These are phyloP conservation scores for Tulasnella calospora DNA, from an alignment of 768 basidiomycete genomes.

Conservation along the genomic window DNA sequence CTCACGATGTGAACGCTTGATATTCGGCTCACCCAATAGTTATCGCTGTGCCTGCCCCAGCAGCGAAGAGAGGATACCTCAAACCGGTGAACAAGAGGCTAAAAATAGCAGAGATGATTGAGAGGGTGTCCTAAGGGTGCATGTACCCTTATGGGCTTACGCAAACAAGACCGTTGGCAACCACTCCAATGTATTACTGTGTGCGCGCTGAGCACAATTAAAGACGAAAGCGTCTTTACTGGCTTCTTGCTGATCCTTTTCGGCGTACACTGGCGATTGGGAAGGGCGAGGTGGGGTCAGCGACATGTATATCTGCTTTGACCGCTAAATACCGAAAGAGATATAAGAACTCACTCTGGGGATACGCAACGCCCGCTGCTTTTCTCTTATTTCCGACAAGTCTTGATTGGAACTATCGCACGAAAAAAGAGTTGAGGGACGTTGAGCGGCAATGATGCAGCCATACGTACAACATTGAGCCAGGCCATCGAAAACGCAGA, in stretches of 20 bases:
- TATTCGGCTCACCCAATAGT: neutral
- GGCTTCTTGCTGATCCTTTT: constrained; percentile 13
- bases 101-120: neutral
- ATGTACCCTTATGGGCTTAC: neutral
- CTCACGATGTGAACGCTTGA: too few species aligned
- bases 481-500: constrained; percentile 5
- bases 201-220: constrained; percentile 23
- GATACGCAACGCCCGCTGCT: constrained; percentile 15
- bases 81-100: constrained; percentile 19
- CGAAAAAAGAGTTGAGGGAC: neutral
- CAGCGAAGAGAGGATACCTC: constrained; percentile 18
- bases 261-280: constrained; percentile 12
- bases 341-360: neutral
- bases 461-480: constrained; percentile 11
- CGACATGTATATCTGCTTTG: neutral
- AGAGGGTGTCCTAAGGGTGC: too few species aligned
- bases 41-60: neutral
- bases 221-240: constrained; percentile 2
- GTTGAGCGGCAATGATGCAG: neutral
- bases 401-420: constrained; percentile 15
- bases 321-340: too few species aligned
- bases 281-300: neutral
- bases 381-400: neutral
- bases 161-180: neutral
- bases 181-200: constrained; percentile 21